Conservation (phyloP, 1,284 basidiomycete species). For the Flammula alnicola region DNA sequence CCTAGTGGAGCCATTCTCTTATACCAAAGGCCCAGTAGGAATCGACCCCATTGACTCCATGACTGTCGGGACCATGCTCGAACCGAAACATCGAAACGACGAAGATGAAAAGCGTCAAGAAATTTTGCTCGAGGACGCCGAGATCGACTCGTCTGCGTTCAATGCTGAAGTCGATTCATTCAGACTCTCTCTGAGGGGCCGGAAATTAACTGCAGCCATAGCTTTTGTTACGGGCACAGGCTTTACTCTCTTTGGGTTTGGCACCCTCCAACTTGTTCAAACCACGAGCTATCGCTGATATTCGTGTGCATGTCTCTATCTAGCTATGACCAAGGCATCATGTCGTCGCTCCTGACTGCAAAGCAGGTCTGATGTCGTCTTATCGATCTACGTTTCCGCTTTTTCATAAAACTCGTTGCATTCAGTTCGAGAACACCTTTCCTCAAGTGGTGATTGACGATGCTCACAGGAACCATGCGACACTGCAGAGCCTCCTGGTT, state of each 20-base stretch:
- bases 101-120: not conserved
- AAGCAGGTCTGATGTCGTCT: conserved; percentile 41
- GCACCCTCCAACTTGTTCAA: conserved; percentile 20
- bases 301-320: not conserved
- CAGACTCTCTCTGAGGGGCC: conserved; percentile 44
- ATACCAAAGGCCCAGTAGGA: too few relatives aligned
- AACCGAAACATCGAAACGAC: not conserved
- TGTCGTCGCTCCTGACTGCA: conserved; percentile 62
- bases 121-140: not conserved
- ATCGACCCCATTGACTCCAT: conserved; percentile 1
- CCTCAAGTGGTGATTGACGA: conserved; percentile 45
- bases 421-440: conserved; percentile 55
- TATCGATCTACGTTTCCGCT: not conserved
- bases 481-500: conserved; percentile 57
- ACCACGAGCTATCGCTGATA: not conserved
- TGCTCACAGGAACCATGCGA: conserved; percentile 48
- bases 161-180: conserved; percentile 34
- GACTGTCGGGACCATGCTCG: not conserved
- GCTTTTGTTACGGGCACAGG: conserved; percentile 59
- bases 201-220: conserved; percentile 46
- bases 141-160: conserved; percentile 29
- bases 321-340: conserved; percentile 69
- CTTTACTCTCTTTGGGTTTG: conserved; percentile 62
- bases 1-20: too few relatives aligned
- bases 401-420: not conserved